phyloP scores from a whole-genome alignment of 2,329 filamentous ascomycete genomes.

The Trichoderma sp. region DNA sequence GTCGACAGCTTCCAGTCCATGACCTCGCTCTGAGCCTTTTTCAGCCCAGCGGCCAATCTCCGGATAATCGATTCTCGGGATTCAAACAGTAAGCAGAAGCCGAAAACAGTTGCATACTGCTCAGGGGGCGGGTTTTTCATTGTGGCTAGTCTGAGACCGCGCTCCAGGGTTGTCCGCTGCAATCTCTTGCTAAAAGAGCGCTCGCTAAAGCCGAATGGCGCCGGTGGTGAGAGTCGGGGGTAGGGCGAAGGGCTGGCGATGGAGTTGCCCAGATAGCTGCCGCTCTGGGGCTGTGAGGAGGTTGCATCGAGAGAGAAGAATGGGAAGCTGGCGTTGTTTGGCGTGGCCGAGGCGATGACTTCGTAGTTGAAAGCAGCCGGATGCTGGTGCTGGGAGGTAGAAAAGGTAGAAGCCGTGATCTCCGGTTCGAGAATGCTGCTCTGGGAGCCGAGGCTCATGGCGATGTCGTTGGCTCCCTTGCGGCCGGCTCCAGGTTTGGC shows the following conservation, averaged over 20 bases:
- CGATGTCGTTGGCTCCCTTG: conserved; percentile 11
- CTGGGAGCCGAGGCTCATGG: background rate
- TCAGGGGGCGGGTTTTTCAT: conserved; percentile 48
- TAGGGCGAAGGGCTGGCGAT: conserved; percentile 31
- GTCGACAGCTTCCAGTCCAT: conserved; percentile 63
- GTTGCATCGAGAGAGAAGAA: conserved; percentile 33
- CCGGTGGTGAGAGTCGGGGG: conserved; percentile 42
- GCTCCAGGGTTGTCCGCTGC: conserved; percentile 64
- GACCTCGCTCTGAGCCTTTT: conserved; percentile 37
- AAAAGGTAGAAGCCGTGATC: background rate
- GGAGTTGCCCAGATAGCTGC: conserved; percentile 20
- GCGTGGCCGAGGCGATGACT: conserved; percentile 50
- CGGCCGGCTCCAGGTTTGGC: conserved; percentile 11
- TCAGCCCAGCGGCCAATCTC: conserved; percentile 38
- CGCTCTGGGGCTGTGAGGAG: conserved; percentile 21
- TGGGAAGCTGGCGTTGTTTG: conserved; percentile 54
- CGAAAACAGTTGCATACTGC: conserved; percentile 59
- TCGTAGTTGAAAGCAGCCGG: conserved; percentile 38
- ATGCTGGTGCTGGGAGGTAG: conserved; percentile 10
- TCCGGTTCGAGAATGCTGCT: conserved; percentile 1
- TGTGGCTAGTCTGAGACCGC: conserved; percentile 57
- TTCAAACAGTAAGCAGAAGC: conserved; percentile 65
- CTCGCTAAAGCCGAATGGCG: conserved; percentile 62
- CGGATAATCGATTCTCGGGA: conserved; percentile 46
- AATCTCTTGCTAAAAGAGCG: conserved; percentile 68